Conservation (phyloP, 73 alveolate genomes). For the Urostyla sp. region DNA sequence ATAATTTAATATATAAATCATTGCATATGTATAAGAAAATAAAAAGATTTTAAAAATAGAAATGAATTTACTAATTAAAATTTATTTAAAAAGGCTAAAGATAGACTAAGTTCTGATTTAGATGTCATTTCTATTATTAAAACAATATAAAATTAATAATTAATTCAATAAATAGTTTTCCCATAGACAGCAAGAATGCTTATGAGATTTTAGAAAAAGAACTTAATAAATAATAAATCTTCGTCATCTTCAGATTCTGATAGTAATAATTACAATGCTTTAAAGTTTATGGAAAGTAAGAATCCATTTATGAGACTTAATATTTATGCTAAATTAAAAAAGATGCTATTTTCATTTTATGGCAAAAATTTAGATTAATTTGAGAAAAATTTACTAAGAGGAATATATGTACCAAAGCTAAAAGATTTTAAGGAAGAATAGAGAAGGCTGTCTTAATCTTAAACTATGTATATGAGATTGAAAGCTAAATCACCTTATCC, state of each 20-base stretch:
- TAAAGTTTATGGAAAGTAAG: background rate
- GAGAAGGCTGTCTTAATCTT: no score
- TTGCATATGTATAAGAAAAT: background rate
- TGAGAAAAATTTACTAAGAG: constrained; percentile 12
- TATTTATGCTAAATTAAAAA: background rate
- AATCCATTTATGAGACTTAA: constrained; percentile 3
- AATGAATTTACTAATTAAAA: background rate
- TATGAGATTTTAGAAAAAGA: constrained; percentile 19
- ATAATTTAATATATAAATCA: background rate
- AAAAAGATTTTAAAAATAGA: background rate
- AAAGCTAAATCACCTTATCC: no score
- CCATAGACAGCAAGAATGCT: background rate
- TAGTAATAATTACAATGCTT: background rate
- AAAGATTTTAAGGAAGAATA: constrained; percentile 10
- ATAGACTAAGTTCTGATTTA: background rate
- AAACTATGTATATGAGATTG: no score
- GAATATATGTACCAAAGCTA: background rate
- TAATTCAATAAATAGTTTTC: background rate
- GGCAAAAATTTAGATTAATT: background rate
- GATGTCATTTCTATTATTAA: background rate
- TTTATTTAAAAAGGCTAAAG: background rate
- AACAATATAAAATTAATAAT: background rate
- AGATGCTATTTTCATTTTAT: background rate
- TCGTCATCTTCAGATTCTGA: constrained; percentile 5
- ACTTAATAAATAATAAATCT: background rate